Evolutionary conservation across 805 yeast species (phyloP).

Genomic region (Ogataea wickerhamii): DNA sequence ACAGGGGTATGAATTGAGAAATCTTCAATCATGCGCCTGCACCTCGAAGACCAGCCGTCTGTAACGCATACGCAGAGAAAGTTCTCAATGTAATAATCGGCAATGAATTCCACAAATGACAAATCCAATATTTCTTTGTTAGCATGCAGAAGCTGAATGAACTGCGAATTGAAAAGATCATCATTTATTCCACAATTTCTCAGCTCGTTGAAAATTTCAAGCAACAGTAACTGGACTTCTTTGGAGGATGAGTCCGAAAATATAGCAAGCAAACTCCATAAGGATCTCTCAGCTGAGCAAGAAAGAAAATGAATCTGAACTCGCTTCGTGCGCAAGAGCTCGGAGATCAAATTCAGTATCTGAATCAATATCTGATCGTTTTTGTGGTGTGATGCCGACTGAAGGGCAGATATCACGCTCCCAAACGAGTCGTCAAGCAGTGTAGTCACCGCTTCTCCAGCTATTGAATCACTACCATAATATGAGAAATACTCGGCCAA

Average conservation of each 20-base stretch:
- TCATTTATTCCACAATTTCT: conserved; percentile 10
- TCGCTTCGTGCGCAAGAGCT: background rate
- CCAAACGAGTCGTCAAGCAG: conserved; percentile 17
- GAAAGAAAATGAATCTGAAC: conserved; percentile 10
- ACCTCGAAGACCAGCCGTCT: conserved; percentile 49
- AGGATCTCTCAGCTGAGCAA: conserved; percentile 2
- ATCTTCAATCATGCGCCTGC: conserved; percentile 40
- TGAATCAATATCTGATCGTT: conserved; percentile 13
- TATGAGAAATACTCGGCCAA: conserved; percentile 14
- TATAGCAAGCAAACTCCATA: conserved; percentile 16
- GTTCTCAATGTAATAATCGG: conserved; percentile 45
- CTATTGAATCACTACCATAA: conserved; percentile 6
- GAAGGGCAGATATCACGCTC: conserved; percentile 14
- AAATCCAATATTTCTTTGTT: conserved; percentile 17
- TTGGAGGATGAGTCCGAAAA: background rate
- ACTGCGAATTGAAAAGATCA: conserved; percentile 7
- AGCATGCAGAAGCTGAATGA: conserved; percentile 17
- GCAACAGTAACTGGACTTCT: background rate
- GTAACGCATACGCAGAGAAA: conserved; percentile 52
- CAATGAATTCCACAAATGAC: conserved; percentile 33
- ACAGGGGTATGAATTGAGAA: conserved; percentile 35
- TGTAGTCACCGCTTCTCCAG: conserved; percentile 13
- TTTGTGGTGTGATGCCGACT: conserved; percentile 7
- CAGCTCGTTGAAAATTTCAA: conserved; percentile 16
- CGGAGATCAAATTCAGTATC: conserved; percentile 4